These are phyloP conservation scores for Xylariaceae sp. DNA, from an alignment of 2,329 filamentous ascomycete genomes.

Conservation along the genomic window DNA sequence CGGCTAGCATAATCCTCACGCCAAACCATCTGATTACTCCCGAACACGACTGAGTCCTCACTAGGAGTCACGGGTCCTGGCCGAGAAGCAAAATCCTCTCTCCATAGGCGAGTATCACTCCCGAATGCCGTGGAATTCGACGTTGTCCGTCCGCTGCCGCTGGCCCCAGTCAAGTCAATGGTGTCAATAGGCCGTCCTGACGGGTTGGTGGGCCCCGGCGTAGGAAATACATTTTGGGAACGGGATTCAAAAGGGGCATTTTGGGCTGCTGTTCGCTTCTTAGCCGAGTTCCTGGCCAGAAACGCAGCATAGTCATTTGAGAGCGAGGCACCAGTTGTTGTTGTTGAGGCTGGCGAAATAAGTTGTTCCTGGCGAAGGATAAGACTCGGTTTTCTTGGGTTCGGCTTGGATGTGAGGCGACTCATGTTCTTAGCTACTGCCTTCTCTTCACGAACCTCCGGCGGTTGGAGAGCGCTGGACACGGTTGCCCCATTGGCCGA, in stretches of 20 bases:
- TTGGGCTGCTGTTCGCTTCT: slow-evolving; percentile 27
- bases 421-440: slow-evolving; percentile 39
- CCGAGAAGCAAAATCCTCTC: slow-evolving; percentile 34
- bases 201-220: slow-evolving; percentile 30
- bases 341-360: slow-evolving; percentile 40
- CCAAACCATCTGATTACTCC: slow-evolving; percentile 39
- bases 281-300: slow-evolving; percentile 27
- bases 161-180: slow-evolving; percentile 34
- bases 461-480: slow-evolving; percentile 17
- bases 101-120: slow-evolving; percentile 25
- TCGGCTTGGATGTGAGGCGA: slow-evolving; percentile 41
- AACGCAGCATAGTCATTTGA: slow-evolving; percentile 37
- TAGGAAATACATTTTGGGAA: slow-evolving; percentile 25
- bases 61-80: slow-evolving; percentile 26
- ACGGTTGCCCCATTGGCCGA: slow-evolving; percentile 25
- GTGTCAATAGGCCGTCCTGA: slow-evolving; percentile 31
- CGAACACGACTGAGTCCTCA: slow-evolving; percentile 28
- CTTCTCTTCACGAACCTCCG: slow-evolving; percentile 19
- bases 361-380: slow-evolving; percentile 41
- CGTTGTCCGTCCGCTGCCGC: slow-evolving; percentile 27
- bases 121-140: slow-evolving; percentile 28
- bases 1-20: slow-evolving; percentile 41
- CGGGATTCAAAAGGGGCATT: slow-evolving; percentile 16
- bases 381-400: slow-evolving; percentile 44
- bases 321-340: slow-evolving; percentile 31